Base-by-base conservation (phyloP, 768 basidiomycete species). In the Hypholoma sublateritium region DNA sequence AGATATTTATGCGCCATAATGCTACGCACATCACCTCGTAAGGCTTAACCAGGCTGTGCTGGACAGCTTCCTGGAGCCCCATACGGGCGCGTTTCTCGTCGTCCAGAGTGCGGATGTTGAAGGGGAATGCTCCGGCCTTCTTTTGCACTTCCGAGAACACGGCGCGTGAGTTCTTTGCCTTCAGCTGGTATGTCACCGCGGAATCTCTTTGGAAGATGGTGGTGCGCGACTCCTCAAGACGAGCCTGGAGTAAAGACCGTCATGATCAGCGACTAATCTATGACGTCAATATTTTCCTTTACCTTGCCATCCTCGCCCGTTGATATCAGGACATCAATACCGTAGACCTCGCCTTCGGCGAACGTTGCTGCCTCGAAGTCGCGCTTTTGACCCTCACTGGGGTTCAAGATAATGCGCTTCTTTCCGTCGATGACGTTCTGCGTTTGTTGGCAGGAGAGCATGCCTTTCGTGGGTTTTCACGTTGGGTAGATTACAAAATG, bases 91-190 rank as follows among this genome's bases (percentile, higher is more conserved):
- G 85, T 76, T 95, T 95, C 81, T 98, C 96, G 67, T 98, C 96
- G 61, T 96, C 96, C 56, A 98, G 81, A 45, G 81, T 81, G 59
- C 97, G 92, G 60, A 99, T 83, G 66, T 95, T 98, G 82, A 99
- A 98, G 34, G 97, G 96, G 86, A 99, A 98, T 4, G 93, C 82
- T 22, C 96, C 96, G 41, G 97, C 93, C 74, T 98, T 98, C 81
- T 94, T 95, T 76, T 95, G 92, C 65, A 98, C 92, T 74, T 98
- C 96, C 49, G 91, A 91, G 77, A 98, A 98, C 41, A 96, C 89
- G n/a, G 89, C 84, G 60, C 96, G 90, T 43, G 95, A 95, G 61
- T 91, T 96, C 80, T 96, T 98, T 87, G 96, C 89, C 80, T 98
- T 98, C 68, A 98, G 82, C 71, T 94, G 92, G 76, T 98, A 98